These are phyloP conservation scores for Amanita exitialis DNA, from an alignment of 768 basidiomycete genomes.

Conservation along the genomic window DNA sequence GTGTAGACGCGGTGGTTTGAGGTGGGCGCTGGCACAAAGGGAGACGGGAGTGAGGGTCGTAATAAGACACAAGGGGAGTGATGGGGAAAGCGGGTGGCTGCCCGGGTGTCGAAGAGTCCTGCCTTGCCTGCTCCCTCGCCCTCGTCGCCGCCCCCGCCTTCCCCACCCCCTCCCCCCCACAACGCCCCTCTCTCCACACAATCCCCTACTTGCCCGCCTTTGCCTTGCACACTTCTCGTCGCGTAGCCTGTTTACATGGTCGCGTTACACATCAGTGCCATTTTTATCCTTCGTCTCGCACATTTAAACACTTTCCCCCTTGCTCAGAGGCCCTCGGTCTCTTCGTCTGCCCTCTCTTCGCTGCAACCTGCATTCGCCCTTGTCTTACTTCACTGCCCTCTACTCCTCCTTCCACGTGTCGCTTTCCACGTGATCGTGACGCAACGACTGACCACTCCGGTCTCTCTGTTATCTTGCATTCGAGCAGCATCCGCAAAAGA, in stretches of 20 bases:
- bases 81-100: slow-evolving; percentile 49
- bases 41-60: slow-evolving; percentile 16
- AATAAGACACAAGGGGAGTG: slow-evolving; percentile 36
- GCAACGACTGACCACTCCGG: slow-evolving; percentile 1
- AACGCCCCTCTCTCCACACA: slow-evolving; percentile 1
- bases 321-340: neutral
- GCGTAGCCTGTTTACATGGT: neutral
- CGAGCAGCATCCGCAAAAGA: too few species aligned
- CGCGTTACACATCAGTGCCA: slow-evolving; percentile 1
- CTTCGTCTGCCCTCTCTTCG: neutral
- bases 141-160: slow-evolving; percentile 3
- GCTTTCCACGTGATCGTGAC: slow-evolving; percentile 6
- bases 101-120: slow-evolving; percentile 32
- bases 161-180: slow-evolving; percentile 3
- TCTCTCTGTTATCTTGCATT: too few species aligned
- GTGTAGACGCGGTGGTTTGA: slow-evolving; percentile 14
- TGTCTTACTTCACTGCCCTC: neutral
- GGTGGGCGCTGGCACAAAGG: slow-evolving; percentile 6
- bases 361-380: neutral
- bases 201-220: neutral
- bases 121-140: slow-evolving; percentile 1
- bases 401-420: slow-evolving; percentile 1
- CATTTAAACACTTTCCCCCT: neutral
- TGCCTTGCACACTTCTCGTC: neutral
- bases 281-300: neutral